Evolutionary conservation across 2,329 filamentous ascomycete genomes (phyloP).

Genomic region (Daldinia eschscholtzii): DNA sequence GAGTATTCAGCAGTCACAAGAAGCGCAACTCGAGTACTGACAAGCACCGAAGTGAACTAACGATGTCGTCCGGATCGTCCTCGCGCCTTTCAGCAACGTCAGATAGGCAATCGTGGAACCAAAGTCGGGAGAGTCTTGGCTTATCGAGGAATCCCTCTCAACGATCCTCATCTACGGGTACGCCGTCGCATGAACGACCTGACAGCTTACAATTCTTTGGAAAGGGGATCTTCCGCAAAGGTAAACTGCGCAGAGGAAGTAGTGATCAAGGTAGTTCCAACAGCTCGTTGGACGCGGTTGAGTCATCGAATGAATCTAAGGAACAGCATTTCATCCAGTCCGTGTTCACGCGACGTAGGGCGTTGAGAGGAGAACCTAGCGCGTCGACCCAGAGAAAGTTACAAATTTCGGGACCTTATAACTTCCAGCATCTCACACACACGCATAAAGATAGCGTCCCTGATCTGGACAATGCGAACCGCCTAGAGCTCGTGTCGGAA

Average conservation of each 20-base stretch:
- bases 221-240: slow-evolving; percentile 69
- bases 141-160: slow-evolving; percentile 69
- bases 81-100: slow-evolving; percentile 63
- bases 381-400: slow-evolving; percentile 56
- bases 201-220: slow-evolving; percentile 72
- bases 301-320: slow-evolving; percentile 57
- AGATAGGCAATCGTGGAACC: slow-evolving; percentile 65
- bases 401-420: slow-evolving; percentile 73
- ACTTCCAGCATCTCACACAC: slow-evolving; percentile 75
- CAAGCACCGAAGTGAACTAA: slow-evolving; percentile 61
- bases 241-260: slow-evolving; percentile 65
- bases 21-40: slow-evolving; percentile 65
- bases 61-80: slow-evolving; percentile 68
- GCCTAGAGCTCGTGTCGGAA: slow-evolving; percentile 59
- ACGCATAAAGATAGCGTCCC: slow-evolving; percentile 64
- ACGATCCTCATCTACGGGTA: slow-evolving; percentile 66
- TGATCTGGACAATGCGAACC: slow-evolving; percentile 57
- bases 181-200: slow-evolving; percentile 65
- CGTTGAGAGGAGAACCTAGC: slow-evolving; percentile 52
- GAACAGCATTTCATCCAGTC: slow-evolving; percentile 62
- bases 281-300: slow-evolving; percentile 63
- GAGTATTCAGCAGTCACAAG: slow-evolving; percentile 67
- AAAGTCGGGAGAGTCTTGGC: slow-evolving; percentile 60
- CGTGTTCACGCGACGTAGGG: slow-evolving; percentile 65
- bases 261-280: slow-evolving; percentile 62